phyloP scores from a whole-genome alignment of 495 filamentous ascomycete species.

The Xylaria nigripes region DNA sequence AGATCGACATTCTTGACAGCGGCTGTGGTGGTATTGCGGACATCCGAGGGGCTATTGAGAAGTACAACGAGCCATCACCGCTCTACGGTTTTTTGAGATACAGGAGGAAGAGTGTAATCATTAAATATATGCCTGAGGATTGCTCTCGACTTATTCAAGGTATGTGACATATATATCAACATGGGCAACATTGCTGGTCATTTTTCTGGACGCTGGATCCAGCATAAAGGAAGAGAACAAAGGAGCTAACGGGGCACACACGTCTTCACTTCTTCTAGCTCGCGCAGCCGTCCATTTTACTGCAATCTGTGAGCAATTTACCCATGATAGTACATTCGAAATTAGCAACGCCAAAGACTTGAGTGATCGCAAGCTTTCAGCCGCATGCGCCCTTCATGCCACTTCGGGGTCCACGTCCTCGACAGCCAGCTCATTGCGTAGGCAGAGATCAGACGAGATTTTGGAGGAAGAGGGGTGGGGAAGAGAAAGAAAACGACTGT shows the following conservation, averaged over 20 bases:
- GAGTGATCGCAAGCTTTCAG: conserved; percentile 76
- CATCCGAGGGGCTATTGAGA: conserved; percentile 64
- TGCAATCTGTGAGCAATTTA: conserved; percentile 74
- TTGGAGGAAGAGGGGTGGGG: conserved; percentile 71
- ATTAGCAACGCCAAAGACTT: conserved; percentile 68
- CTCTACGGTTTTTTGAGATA: conserved; percentile 90
- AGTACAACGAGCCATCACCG: conserved; percentile 75
- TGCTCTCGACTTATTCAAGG: conserved; percentile 87
- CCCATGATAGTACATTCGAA: conserved; percentile 74
- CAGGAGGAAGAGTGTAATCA: conserved; percentile 77
- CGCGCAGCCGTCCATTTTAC: conserved; percentile 93
- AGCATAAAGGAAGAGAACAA: no score
- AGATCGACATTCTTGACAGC: conserved; percentile 66
- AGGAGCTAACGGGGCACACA: neutral
- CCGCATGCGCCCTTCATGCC: conserved; percentile 83
- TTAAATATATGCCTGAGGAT: conserved; percentile 87
- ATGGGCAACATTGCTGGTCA: conserved; percentile 8
- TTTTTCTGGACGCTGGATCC: no score
- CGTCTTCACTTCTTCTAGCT: conserved; percentile 41
- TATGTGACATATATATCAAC: conserved; percentile 33
- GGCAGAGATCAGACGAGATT: conserved; percentile 77
- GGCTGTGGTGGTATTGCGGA: conserved; percentile 82
- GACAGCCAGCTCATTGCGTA: conserved; percentile 70
- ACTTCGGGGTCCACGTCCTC: conserved; percentile 82
- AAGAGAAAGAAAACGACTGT: conserved; percentile 41